A percentile compares a stretch with the other conserved stretches of the same genome.
phyloP scores from a whole-genome alignment of 1,139 yeast species.

The Wickerhamomyces sp. region DNA sequence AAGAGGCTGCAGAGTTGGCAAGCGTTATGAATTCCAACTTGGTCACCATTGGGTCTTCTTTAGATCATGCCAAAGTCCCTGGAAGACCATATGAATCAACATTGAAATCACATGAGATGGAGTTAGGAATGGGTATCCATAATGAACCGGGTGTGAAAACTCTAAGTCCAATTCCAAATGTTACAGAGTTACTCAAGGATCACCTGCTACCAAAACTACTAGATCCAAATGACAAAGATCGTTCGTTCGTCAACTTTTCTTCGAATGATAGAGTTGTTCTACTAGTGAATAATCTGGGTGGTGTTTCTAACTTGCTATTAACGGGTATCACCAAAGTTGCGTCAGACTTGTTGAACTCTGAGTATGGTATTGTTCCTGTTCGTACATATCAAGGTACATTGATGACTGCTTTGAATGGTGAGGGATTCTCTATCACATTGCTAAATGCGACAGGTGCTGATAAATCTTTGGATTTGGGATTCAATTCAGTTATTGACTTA shows the following conservation, averaged over 20 bases:
- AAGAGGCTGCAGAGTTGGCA: slow-evolving; percentile 55
- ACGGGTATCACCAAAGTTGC: slow-evolving; percentile 55
- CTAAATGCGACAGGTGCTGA: slow-evolving; percentile 56
- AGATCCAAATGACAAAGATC: slow-evolving; percentile 54
- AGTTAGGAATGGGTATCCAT: slow-evolving; percentile 93
- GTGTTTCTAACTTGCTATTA: slow-evolving; percentile 74
- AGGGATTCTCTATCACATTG: slow-evolving; percentile 83
- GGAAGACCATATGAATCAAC: slow-evolving; percentile 59
- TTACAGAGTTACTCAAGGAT: slow-evolving; percentile 50
- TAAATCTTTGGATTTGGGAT: slow-evolving; percentile 31
- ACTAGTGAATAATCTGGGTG: slow-evolving; percentile 77
- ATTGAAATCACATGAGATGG: slow-evolving; percentile 60
- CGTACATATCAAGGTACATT: slow-evolving; percentile 69
- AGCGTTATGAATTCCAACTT: slow-evolving; percentile 53
- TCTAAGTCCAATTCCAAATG: slow-evolving; percentile 65
- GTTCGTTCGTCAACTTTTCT: slow-evolving; percentile 66
- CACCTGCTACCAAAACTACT: slow-evolving; percentile 48
- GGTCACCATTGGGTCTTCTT: slow-evolving; percentile 85
- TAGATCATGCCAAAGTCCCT: slow-evolving; percentile 88
- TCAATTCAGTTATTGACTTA: slow-evolving; percentile 40
- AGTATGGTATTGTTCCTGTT: slow-evolving; percentile 56
- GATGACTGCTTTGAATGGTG: slow-evolving; percentile 83
- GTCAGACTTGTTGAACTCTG: slow-evolving; percentile 36
- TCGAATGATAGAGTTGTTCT: slow-evolving; percentile 61
- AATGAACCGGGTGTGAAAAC: slow-evolving; percentile 85